A percentile compares a stretch with the other conserved stretches of the same genome.
Conservation (phyloP, 2,329 filamentous ascomycete genomes). For the Trichophyton equinum region DNA sequence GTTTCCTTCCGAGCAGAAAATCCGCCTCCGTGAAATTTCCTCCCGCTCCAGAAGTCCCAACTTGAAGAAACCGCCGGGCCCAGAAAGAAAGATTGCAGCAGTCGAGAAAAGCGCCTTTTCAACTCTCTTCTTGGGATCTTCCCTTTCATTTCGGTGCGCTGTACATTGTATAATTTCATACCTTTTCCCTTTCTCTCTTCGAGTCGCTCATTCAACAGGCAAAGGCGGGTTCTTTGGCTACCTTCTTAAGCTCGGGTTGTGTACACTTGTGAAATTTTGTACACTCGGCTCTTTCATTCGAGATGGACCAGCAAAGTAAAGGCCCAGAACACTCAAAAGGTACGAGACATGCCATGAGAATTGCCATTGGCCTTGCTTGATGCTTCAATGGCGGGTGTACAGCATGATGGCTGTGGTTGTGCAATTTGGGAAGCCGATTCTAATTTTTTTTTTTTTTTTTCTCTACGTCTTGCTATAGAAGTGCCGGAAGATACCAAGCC, state of each 20-base stretch:
- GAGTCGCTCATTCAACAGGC: slow-evolving; percentile 5
- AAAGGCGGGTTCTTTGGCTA: slow-evolving; percentile 5
- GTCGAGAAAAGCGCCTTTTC: slow-evolving; percentile 5
- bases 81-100: background rate
- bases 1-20: slow-evolving; percentile 26
- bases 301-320: slow-evolving; percentile 31
- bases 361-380: slow-evolving; percentile 2
- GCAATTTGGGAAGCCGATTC: background rate
- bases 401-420: background rate
- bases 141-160: slow-evolving; percentile 10
- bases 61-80: background rate
- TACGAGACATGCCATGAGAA: slow-evolving; percentile 12
- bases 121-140: slow-evolving; percentile 8
- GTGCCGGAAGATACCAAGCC: slow-evolving; percentile 8
- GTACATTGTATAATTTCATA: slow-evolving; percentile 9
- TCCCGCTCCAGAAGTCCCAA: background rate
- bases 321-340: slow-evolving; percentile 31
- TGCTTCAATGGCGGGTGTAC: background rate
- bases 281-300: slow-evolving; percentile 8
- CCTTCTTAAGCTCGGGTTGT: slow-evolving; percentile 5
- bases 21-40: slow-evolving; percentile 31
- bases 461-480: slow-evolving; percentile 2
- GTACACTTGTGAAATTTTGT: background rate
- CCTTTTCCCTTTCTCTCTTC: slow-evolving; percentile 1
- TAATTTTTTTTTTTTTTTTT: background rate